These are phyloP conservation scores for Pseudogymnoascus sp. DNA, from an alignment of 2,329 filamentous ascomycete genomes.

Conservation along the genomic window DNA sequence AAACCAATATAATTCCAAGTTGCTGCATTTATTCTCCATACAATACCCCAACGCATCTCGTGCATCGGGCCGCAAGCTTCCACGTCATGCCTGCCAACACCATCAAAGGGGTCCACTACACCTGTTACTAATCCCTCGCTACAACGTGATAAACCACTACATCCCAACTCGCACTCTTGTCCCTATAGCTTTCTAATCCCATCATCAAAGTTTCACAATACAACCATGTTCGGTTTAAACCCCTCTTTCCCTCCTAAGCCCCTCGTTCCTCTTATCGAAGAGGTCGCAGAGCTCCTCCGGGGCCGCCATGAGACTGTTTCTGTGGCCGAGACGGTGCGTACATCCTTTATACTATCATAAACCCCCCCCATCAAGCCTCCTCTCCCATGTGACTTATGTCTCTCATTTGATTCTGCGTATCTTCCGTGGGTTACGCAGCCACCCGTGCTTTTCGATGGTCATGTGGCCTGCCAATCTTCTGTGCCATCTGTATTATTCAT, in stretches of 20 bases:
- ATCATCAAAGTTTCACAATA: not conserved
- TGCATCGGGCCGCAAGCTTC: constrained; percentile 4
- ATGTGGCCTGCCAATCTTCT: not conserved
- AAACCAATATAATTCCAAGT: not conserved
- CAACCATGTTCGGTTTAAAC: not conserved
- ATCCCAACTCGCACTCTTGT: not conserved
- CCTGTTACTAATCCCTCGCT: not conserved
- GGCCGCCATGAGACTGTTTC: constrained; percentile 48
- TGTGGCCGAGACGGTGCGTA: constrained; percentile 51
- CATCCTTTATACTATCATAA: constrained; percentile 10
- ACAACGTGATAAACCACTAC: not conserved
- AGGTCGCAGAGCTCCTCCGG: constrained; percentile 47
- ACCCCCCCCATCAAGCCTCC: not conserved
- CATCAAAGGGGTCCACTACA: not conserved
- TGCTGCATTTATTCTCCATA: not conserved
- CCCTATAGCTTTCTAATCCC: not conserved
- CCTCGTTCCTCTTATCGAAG: constrained; percentile 24
- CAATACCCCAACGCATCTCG: not conserved
- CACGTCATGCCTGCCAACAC: constrained; percentile 2
- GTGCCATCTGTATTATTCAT: not conserved
- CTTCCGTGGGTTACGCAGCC: not conserved
- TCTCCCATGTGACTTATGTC: not conserved
- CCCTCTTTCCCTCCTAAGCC: not conserved
- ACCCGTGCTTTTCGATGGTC: not conserved
- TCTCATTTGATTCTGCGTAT: not conserved